Conservation (phyloP, 2,329 filamentous ascomycete genomes). For the Hymenoscyphus albidus region DNA sequence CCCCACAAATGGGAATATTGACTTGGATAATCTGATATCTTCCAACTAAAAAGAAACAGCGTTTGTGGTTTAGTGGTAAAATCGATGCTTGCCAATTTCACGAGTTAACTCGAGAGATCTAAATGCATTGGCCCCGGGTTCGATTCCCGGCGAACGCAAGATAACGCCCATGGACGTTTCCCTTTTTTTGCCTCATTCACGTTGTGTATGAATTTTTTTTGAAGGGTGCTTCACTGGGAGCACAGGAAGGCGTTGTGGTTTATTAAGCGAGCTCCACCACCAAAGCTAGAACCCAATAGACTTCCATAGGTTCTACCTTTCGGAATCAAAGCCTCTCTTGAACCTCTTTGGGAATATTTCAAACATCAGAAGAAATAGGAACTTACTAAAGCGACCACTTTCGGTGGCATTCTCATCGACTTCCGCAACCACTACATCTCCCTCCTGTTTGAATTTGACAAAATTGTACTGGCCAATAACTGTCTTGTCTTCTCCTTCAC, state of each 20-base stretch:
- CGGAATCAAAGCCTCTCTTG: no score
- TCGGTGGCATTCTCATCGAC: conserved; percentile 63
- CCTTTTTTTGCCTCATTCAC: neutral
- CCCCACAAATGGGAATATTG: neutral
- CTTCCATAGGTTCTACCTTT: no score
- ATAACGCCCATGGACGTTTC: neutral
- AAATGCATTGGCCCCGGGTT: conserved; percentile 33
- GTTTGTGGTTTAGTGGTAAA: conserved; percentile 21
- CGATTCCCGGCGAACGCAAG: conserved; percentile 33
- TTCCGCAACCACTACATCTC: conserved; percentile 69
- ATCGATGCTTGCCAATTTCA: conserved; percentile 23
- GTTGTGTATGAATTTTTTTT: conserved; percentile 11
- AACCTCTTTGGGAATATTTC: neutral
- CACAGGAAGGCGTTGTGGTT: neutral
- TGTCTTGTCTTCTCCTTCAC: conserved; percentile 45
- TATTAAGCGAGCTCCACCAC: neutral
- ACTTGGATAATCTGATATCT: neutral
- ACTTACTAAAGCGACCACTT: conserved; percentile 40
- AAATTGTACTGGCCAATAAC: conserved; percentile 74
- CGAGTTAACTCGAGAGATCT: neutral
- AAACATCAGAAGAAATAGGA: neutral
- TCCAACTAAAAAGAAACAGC: conserved; percentile 12
- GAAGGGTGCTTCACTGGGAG: neutral
- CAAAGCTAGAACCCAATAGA: no score
- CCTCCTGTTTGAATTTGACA: conserved; percentile 78